Evolutionary conservation across 2,329 filamentous ascomycete species (phyloP).

Genomic region (Fusarium pseudocircinatum): DNA sequence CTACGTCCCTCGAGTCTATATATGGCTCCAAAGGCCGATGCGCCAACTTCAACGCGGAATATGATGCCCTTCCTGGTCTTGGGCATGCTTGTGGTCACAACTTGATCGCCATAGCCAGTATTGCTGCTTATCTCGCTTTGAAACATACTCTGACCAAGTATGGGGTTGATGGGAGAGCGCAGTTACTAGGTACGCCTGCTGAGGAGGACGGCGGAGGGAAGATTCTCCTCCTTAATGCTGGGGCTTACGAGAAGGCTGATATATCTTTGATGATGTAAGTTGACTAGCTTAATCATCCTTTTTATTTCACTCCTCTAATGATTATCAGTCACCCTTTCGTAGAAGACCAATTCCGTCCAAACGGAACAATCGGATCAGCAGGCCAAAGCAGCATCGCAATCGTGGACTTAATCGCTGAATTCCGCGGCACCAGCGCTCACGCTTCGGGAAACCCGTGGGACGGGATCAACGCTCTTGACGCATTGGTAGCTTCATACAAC

Average conservation of each 20-base stretch:
- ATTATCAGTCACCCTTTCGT: background rate
- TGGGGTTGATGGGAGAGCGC: background rate
- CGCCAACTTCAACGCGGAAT: too few species aligned
- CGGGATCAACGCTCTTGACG: background rate
- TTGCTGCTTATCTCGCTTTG: background rate
- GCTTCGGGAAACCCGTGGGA: background rate
- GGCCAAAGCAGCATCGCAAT: background rate
- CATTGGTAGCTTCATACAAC: background rate
- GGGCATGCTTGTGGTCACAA: too few species aligned
- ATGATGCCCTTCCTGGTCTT: too few species aligned
- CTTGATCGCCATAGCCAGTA: background rate
- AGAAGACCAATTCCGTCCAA: background rate
- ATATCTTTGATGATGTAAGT: background rate
- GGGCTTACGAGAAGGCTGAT: background rate
- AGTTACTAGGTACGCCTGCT: background rate
- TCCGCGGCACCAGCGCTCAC: background rate
- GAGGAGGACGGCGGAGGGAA: background rate
- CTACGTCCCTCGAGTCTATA: background rate
- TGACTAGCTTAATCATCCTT: accelerated
- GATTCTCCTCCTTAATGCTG: background rate
- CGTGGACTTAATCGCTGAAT: background rate
- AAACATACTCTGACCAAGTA: background rate
- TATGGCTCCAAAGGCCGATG: too few species aligned
- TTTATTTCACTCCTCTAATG: background rate
- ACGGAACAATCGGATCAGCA: background rate